Evolutionary conservation across 2,329 filamentous ascomycete species (phyloP).

Genomic region (Aureobasidium sp.): DNA sequence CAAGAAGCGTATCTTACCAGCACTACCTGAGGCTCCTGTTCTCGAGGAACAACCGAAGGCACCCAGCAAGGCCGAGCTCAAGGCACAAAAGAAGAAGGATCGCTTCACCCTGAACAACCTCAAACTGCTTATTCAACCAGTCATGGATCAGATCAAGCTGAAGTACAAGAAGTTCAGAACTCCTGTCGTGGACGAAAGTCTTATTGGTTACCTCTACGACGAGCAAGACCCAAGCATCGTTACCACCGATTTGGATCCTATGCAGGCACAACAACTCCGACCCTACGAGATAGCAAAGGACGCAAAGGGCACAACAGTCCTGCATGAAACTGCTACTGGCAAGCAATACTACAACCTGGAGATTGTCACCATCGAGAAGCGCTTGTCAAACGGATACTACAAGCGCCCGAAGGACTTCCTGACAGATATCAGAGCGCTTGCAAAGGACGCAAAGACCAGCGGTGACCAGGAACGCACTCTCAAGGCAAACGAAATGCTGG

Average conservation of each 20-base stretch:
- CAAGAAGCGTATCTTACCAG: slow-evolving; percentile 76
- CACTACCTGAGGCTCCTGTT: slow-evolving; percentile 57
- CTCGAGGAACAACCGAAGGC: slow-evolving; percentile 52
- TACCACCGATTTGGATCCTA: slow-evolving; percentile 52
- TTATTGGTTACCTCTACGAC: slow-evolving; percentile 75
- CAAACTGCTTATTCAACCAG: slow-evolving; percentile 82
- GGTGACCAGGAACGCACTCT: slow-evolving; percentile 78
- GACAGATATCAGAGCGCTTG: slow-evolving; percentile 75
- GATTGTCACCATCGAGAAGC: slow-evolving; percentile 85
- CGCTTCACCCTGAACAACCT: slow-evolving; percentile 76
- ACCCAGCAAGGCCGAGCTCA: slow-evolving; percentile 72
- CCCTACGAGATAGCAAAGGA: slow-evolving; percentile 78
- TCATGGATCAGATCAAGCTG: slow-evolving; percentile 93
- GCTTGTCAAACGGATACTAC: slow-evolving; percentile 95
- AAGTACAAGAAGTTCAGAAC: slow-evolving; percentile 85
- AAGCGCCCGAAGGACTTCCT: slow-evolving; percentile 84
- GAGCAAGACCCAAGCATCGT: slow-evolving; percentile 68
- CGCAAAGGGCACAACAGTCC: slow-evolving; percentile 66
- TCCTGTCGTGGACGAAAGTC: slow-evolving; percentile 65
- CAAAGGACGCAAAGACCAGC: slow-evolving; percentile 73
- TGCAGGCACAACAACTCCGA: slow-evolving; percentile 52
- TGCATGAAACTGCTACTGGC: slow-evolving; percentile 65
- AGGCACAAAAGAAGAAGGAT: slow-evolving; percentile 72
- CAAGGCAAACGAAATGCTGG: slow-evolving; percentile 83
- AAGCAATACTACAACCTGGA: slow-evolving; percentile 97